These are phyloP conservation scores for Paramarasmius palmivorus DNA, from an alignment of 1,284 basidiomycete species.

Conservation along the genomic window DNA sequence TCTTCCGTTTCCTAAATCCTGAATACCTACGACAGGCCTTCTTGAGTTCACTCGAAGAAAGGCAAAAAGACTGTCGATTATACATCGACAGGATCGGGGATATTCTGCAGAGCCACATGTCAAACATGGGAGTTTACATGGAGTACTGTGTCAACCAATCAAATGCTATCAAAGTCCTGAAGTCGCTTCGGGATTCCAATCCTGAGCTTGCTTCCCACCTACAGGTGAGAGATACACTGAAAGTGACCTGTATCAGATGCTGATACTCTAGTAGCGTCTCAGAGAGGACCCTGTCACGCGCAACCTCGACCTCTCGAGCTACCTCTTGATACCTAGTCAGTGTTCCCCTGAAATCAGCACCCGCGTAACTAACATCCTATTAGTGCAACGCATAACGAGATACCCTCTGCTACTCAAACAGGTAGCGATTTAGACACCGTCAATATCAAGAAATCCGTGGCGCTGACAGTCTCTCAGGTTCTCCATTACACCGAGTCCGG, in stretches of 20 bases:
- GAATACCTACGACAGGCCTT: constrained; percentile 53
- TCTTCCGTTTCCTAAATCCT: constrained; percentile 11
- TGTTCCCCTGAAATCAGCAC: constrained; percentile 12
- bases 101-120: constrained; percentile 74
- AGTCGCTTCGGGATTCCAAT: constrained; percentile 71
- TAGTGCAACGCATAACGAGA: constrained; percentile 94
- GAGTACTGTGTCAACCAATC: constrained; percentile 92
- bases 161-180: constrained; percentile 77
- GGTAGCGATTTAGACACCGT: constrained; percentile 33
- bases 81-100: constrained; percentile 91
- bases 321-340: constrained; percentile 87
- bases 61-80: constrained; percentile 87
- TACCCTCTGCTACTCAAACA: constrained; percentile 89
- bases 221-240: constrained; percentile 44
- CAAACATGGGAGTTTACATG: constrained; percentile 79
- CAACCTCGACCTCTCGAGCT: constrained; percentile 88
- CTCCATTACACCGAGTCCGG: constrained; percentile 74
- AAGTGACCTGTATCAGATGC: constrained; percentile 2
- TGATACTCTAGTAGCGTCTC: constrained; percentile 47
- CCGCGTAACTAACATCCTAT: not conserved
- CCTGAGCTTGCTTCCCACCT: constrained; percentile 66
- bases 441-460: not conserved
- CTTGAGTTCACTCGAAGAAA: constrained; percentile 83
- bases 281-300: constrained; percentile 76
- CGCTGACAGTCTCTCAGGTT: constrained; percentile 49